These are phyloP conservation scores for Diaporthe destruens DNA, from an alignment of 2,329 filamentous ascomycete species.

Conservation along the genomic window DNA sequence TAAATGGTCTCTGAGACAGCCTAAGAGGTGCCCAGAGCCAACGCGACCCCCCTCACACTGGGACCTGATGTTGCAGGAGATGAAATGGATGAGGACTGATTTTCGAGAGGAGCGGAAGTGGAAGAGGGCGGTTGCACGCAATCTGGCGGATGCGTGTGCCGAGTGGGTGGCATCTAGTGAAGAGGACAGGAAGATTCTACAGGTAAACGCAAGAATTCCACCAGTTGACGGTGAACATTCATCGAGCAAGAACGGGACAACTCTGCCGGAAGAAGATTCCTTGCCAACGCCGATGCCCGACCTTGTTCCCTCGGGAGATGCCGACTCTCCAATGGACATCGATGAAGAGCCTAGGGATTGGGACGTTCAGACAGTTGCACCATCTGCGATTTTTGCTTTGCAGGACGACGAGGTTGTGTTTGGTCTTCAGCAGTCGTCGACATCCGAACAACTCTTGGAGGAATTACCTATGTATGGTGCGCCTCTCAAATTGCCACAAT, in stretches of 20 bases:
- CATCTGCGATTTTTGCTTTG: constrained; percentile 86
- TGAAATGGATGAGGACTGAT: constrained; percentile 98
- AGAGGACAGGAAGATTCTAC: constrained; percentile 75
- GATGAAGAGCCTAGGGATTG: constrained; percentile 54
- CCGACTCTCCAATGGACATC: constrained; percentile 65
- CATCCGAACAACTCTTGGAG: constrained; percentile 80
- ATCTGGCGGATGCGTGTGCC: constrained; percentile 84
- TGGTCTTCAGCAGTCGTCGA: constrained; percentile 78
- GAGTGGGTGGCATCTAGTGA: constrained; percentile 79
- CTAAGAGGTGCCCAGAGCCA: constrained; percentile 87
- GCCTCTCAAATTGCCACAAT: constrained; percentile 69
- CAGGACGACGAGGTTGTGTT: constrained; percentile 86
- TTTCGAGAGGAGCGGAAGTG: constrained; percentile 95
- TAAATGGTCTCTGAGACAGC: constrained; percentile 92
- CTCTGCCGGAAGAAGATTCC: constrained; percentile 46
- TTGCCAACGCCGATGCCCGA: constrained; percentile 72
- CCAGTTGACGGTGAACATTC: constrained; percentile 46
- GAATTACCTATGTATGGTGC: constrained; percentile 86
- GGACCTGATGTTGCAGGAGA: constrained; percentile 89
- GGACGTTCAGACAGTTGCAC: constrained; percentile 65
- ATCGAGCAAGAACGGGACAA: constrained; percentile 5
- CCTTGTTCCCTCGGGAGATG: constrained; percentile 73
- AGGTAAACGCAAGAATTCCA: constrained; percentile 71
- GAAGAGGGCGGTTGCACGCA: constrained; percentile 86
- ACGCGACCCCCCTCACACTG: constrained; percentile 81